A percentile compares a stretch with the other conserved stretches of the same genome.
phyloP scores from a whole-genome alignment of 2,329 filamentous ascomycete species.

The Dothiorella sarmentorum region DNA sequence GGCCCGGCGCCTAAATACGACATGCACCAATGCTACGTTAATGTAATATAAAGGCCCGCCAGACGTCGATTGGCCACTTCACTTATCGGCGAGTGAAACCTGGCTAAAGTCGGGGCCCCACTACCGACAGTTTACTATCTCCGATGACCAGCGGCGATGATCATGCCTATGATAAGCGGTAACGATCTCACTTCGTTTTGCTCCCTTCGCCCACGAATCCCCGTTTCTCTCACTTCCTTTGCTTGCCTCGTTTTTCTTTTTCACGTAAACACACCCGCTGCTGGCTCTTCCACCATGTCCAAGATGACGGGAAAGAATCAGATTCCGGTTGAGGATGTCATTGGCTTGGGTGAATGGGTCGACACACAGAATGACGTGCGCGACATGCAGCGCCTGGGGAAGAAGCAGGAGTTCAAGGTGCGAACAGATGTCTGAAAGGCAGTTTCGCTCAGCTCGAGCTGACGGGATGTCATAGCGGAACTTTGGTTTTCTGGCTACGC shows the following conservation, averaged over 20 bases:
- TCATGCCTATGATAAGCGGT: too few species aligned
- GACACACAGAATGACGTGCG: constrained; percentile 18
- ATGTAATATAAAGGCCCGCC: too few species aligned
- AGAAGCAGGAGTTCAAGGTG: constrained; percentile 48
- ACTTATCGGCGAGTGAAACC: too few species aligned
- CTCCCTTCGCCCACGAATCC: too few species aligned
- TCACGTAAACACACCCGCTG: too few species aligned
- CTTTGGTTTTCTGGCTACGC: constrained; percentile 50
- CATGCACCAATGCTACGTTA: too few species aligned
- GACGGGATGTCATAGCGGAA: constrained; percentile 35
- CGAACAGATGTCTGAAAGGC: not conserved
- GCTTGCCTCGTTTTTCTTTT: not conserved
- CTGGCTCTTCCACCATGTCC: not conserved
- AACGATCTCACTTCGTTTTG: too few species aligned
- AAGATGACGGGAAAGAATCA: not conserved
- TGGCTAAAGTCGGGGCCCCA: too few species aligned
- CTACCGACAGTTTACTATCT: too few species aligned
- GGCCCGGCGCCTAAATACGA: too few species aligned
- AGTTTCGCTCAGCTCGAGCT: not conserved
- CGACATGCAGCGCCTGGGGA: constrained; percentile 51
- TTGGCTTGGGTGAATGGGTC: constrained; percentile 10
- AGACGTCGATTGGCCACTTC: too few species aligned
- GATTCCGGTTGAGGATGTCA: constrained; percentile 1
- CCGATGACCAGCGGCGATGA: too few species aligned
- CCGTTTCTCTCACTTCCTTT: not conserved